These are phyloP conservation scores for Pythium angustatum DNA, from an alignment of 352 stramenopile genomes.

Conservation along the genomic window DNA sequence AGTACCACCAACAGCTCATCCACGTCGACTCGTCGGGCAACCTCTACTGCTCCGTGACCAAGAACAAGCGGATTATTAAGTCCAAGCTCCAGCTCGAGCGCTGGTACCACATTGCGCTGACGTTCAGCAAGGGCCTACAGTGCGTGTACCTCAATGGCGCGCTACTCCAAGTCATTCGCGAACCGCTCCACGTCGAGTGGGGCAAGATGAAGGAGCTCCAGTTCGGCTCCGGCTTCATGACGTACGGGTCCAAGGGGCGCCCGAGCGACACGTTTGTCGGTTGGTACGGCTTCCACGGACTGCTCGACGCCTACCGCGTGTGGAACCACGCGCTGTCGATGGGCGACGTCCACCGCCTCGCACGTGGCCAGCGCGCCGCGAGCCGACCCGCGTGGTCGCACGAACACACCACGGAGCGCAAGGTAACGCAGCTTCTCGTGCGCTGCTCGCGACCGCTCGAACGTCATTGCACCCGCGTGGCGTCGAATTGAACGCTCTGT, in stretches of 20 bases:
- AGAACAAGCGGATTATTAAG: constrained; percentile 19
- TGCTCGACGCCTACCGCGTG: constrained; percentile 34
- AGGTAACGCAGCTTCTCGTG: constrained; percentile 2
- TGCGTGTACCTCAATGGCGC: constrained; percentile 59
- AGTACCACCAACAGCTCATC: constrained; percentile 52
- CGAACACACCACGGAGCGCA: background rate
- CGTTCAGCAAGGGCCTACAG: constrained; percentile 37
- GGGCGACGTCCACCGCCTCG: constrained; percentile 17
- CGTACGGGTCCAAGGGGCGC: constrained; percentile 17
- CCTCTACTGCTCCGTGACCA: constrained; percentile 47
- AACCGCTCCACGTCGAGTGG: constrained; percentile 46
- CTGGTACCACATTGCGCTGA: constrained; percentile 74
- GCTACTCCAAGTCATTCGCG: constrained; percentile 33
- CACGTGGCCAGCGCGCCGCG: constrained; percentile 1
- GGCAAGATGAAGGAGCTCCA: constrained; percentile 43
- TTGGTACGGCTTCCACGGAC: constrained; percentile 36
- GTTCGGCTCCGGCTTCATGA: constrained; percentile 64
- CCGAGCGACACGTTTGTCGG: background rate
- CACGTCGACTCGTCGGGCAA: constrained; percentile 37
- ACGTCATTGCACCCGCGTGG: constrained; percentile 15
- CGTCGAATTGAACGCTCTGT: constrained; percentile 2
- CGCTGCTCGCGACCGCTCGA: constrained; percentile 28
- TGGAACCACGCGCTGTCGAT: constrained; percentile 28
- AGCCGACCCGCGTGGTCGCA: background rate
- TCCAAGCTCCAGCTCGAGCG: constrained; percentile 24